Conservation (phyloP, 1,284 basidiomycete species). For the Fomitopsis pinicola region DNA sequence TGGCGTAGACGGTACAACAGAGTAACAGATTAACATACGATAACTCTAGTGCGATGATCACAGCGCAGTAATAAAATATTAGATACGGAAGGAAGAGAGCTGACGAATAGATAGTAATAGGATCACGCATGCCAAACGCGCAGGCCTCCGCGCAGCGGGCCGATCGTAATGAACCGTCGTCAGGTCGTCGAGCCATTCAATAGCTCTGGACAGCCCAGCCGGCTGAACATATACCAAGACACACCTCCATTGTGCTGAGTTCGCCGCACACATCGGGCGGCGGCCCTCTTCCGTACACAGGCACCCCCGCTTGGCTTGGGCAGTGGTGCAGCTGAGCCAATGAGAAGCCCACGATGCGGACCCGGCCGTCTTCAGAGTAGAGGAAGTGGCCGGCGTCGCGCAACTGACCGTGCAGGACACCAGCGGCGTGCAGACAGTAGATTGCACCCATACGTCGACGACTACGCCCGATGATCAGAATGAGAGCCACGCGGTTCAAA, state of each 20-base stretch:
- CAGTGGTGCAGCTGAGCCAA: constrained; percentile 7
- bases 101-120: neutral
- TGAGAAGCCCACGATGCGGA: constrained; percentile 36
- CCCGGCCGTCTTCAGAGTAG: constrained; percentile 17
- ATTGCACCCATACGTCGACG: constrained; percentile 28
- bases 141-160: neutral
- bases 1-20: constrained; percentile 6
- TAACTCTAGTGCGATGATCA: neutral
- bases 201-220: neutral
- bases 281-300: neutral
- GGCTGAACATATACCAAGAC: constrained; percentile 11
- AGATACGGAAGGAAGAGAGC: neutral
- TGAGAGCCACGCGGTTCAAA: constrained; percentile 8
- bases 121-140: neutral
- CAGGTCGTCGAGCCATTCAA: constrained; percentile 7
- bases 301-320: neutral
- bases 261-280: neutral
- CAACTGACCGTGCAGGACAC: constrained; percentile 32
- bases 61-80: neutral
- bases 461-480: constrained; percentile 16
- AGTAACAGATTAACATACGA: too few relatives aligned
- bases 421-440: constrained; percentile 31
- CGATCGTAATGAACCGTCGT: neutral
- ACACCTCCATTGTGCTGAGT: neutral
- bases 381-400: constrained; percentile 27